Percentiles rank a stretch among this genome's conserved stretches.
Conservation (phyloP, 192 early-diverging fungal genomes). For the Martensiomyces pterosporus region DNA sequence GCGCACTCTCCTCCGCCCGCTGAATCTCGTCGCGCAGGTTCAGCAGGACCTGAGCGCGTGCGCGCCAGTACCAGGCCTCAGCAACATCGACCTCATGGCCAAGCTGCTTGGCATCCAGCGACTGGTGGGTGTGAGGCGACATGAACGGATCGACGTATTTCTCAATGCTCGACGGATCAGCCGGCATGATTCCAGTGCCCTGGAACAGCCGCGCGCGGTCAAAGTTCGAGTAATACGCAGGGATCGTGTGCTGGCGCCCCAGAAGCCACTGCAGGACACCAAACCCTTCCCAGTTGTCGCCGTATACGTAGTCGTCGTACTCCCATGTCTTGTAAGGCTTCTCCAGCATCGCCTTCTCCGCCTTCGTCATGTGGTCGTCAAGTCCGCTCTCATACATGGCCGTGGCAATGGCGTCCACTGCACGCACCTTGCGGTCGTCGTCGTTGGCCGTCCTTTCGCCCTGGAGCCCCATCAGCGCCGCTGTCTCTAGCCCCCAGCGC, state of each 20-base stretch:
- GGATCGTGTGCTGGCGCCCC: constrained; percentile 48
- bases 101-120: constrained; percentile 18
- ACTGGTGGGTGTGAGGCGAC: constrained; percentile 26
- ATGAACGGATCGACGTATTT: constrained; percentile 49
- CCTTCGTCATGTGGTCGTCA: constrained; percentile 28
- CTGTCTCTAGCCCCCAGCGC: constrained; percentile 61
- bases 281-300: constrained; percentile 53
- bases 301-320: constrained; percentile 41
- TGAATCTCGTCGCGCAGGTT: constrained; percentile 46
- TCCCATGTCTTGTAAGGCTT: constrained; percentile 49
- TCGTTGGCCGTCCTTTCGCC: constrained; percentile 37
- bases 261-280: constrained; percentile 56
- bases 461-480: constrained; percentile 41
- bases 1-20: constrained; percentile 12
- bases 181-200: constrained; percentile 55
- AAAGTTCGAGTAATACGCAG: constrained; percentile 54
- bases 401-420: constrained; percentile 41
- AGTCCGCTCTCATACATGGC: constrained; percentile 48
- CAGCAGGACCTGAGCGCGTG: constrained; percentile 55
- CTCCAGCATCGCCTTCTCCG: constrained; percentile 50
- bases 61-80: constrained; percentile 65
- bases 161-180: constrained; percentile 52
- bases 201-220: constrained; percentile 51
- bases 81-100: constrained; percentile 42
- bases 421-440: constrained; percentile 35